Base-by-base conservation (phyloP, 768 basidiomycete genomes). In the Hebeloma cylindrosporum region DNA sequence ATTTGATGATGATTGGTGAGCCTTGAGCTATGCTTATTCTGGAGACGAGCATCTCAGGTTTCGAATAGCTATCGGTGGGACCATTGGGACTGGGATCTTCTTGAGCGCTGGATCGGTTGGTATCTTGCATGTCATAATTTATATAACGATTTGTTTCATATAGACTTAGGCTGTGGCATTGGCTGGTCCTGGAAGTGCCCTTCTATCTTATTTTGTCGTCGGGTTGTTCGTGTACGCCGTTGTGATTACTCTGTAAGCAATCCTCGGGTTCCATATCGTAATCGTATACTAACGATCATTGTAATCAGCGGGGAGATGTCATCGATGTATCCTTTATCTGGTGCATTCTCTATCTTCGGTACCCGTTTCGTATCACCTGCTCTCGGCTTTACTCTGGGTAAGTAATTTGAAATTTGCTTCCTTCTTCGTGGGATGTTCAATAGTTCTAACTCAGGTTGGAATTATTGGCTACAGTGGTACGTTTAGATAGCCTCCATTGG, bases 81-180 rank as follows among this genome's bases (percentile, higher is more conserved):
- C 78, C 0, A 79, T 79, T 29, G 77, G 77, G n/a, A 78, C 76
- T 2, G 79, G 80, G 37, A 79, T 82, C 31, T 82, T 82, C 54
- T 64, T 82, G 56, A 78, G 78, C 57, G 78, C 77, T 28, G 81
- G 79, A 35, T 73, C 75, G 36, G 76, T 76, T 40, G 30, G 73
- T 35, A 3, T 26, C 4, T 9, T 13, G 20, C 6, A 33, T 0
- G 3, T 23, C 29, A n/a, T 1, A 16, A 1, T 43, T 18, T 36
- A 11, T 33, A 21, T 2, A 14, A 5, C 21, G 11, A 17, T 31
- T 11, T 21, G 9, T n/a, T n/a, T 13, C 35, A 8, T n/a, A 18
- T 23, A 25, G n/a, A 17, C 10, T 22, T 25, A 77, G 74, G 72
- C 80, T 3, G 72, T 83, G 21, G 70, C 74, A 4, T 58, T 73